phyloP scores from a whole-genome alignment of 2,329 filamentous ascomycete species.

The Penicillium polonicum region DNA sequence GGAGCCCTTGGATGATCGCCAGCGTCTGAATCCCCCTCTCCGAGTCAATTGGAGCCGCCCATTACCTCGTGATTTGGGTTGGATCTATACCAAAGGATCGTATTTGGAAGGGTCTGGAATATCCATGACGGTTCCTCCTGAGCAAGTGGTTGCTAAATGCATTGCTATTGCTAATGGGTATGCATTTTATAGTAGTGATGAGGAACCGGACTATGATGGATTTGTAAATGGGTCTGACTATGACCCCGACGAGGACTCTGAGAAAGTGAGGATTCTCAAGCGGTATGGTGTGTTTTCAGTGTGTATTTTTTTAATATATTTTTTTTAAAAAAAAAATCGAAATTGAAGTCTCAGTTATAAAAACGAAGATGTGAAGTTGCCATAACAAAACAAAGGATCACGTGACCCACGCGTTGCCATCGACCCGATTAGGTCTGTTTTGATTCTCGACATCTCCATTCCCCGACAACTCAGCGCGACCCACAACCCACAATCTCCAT shows the following conservation, averaged over 20 bases:
- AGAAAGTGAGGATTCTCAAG: background rate
- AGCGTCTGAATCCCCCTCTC: background rate
- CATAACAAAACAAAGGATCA: background rate
- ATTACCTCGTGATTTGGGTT: background rate
- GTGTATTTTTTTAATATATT: background rate
- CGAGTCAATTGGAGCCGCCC: constrained; percentile 4
- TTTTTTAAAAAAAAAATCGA: background rate
- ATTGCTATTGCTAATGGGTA: background rate
- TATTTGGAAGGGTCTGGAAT: background rate
- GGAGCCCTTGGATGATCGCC: background rate
- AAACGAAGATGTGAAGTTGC: background rate
- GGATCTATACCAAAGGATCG: background rate
- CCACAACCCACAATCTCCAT: constrained; percentile 8
- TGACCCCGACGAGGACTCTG: background rate
- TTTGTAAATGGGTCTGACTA: background rate
- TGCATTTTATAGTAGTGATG: background rate
- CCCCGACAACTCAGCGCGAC: constrained; percentile 13
- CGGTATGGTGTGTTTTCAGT: background rate
- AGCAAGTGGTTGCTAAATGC: constrained; percentile 1
- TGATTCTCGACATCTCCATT: constrained; percentile 25
- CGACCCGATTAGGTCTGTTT: constrained; percentile 25
- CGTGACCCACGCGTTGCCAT: constrained; percentile 20
- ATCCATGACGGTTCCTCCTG: background rate
- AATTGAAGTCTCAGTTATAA: background rate
- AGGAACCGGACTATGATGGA: background rate